Conservation (phyloP, 1,139 yeast species). For the Geotrichum cucujoidarum region DNA sequence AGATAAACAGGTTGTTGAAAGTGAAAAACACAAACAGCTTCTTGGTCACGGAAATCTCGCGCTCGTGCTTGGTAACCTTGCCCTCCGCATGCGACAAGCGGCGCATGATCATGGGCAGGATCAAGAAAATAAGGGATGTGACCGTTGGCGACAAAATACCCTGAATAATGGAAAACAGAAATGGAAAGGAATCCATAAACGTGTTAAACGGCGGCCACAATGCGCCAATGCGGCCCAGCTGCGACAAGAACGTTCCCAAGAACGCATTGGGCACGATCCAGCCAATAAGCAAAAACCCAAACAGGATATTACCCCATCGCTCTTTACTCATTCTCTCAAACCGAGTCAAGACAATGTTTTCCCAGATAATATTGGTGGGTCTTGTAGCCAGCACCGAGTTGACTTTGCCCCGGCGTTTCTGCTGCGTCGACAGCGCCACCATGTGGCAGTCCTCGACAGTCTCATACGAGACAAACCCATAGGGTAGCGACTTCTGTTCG, state of each 20-base stretch:
- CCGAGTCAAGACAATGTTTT: constrained; percentile 33
- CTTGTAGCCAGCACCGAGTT: constrained; percentile 33
- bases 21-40: constrained; percentile 40
- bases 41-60: constrained; percentile 39
- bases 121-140: constrained; percentile 36
- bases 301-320: constrained; percentile 36
- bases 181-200: constrained; percentile 31
- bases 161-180: constrained; percentile 37
- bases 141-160: constrained; percentile 40
- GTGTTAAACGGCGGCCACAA: constrained; percentile 36
- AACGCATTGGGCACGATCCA: constrained; percentile 43
- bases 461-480: constrained; percentile 39
- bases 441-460: constrained; percentile 31
- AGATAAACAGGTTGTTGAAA: constrained; percentile 38
- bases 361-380: constrained; percentile 40
- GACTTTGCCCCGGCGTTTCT: constrained; percentile 10
- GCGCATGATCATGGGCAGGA: constrained; percentile 38
- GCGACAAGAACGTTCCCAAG: constrained; percentile 40
- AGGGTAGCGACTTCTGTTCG: constrained; percentile 27
- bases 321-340: constrained; percentile 35
- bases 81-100: constrained; percentile 40
- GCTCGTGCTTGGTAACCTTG: constrained; percentile 35
- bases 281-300: constrained; percentile 30
- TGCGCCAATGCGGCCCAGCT: constrained; percentile 37
- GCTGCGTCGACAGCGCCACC: constrained; percentile 27